Evolutionary conservation across 768 basidiomycete genomes (phyloP), one percentile per base, ranked within the genome.

Genomic region (Tylopilus felleus): DNA sequence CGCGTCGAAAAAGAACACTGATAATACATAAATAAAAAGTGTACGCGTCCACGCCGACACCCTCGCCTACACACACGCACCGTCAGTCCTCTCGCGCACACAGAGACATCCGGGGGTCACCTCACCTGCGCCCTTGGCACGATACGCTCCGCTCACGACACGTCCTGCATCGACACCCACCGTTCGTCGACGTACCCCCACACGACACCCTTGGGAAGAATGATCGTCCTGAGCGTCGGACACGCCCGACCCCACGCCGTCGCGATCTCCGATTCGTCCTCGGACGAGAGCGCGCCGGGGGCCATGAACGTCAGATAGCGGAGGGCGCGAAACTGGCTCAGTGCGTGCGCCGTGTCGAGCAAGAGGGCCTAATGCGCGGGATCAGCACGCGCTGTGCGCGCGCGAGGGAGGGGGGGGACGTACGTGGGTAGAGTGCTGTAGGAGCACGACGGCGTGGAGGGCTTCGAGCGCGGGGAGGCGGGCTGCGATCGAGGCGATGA

Each of bases 261-360:
- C n/a, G 80, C 85, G 12, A 86, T 76, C 56, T 70, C 67, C 16
- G 72, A 70, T 62, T 86, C 84, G 51, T 78, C 73, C 9, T 71
- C 60, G 22, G 61, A 47, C 43, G 51, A 27, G 17, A 38, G 40
- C 21, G 58, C 2, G 16, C 68, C 68, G 6, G 77, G 75, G 2
- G 80, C 80, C 75, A 86, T 83, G 61, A 83, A 82, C 8, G 84
- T 85, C 21, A 85, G 75, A 54, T 82, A 84, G 57, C 62, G 56
- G 8, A 79, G 61, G 16, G 70, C 65, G 42, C 66, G 77, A 55
- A 86, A 85, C 4, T 66, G 66, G 21, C 68, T 55, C 4, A 85
- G 67, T 27, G 71, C 62, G 0, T 70, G 62, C 0, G 74, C 75
- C 0, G 74, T 72, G 19, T 71, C 76, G 49, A 77, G 63, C 9